Evolutionary conservation across 2,329 filamentous ascomycete species (phyloP).

Genomic region (Emericellopsis atlantica): DNA sequence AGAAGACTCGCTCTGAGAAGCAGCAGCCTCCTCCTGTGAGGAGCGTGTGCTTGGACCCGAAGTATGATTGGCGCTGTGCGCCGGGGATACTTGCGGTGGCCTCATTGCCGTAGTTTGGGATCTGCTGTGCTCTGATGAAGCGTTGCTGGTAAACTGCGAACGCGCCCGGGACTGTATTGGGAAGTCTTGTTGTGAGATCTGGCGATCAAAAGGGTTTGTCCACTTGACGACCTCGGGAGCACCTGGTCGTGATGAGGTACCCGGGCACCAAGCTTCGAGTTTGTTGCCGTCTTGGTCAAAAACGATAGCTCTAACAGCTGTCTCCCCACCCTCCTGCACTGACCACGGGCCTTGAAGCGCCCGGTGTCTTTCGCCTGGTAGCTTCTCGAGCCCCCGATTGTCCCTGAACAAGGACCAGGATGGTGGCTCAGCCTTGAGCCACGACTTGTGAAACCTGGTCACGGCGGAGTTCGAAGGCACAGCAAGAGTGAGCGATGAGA

Average conservation of each 20-base stretch:
- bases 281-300: slow-evolving; percentile 75
- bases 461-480: slow-evolving; percentile 55
- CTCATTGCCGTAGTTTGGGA: background rate
- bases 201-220: slow-evolving; percentile 20
- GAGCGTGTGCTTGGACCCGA: background rate
- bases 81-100: no score
- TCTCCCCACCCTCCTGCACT: slow-evolving; percentile 11
- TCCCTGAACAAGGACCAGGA: slow-evolving; percentile 17
- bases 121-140: background rate
- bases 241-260: slow-evolving; percentile 4
- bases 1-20: slow-evolving; percentile 8
- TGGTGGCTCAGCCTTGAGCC: slow-evolving; percentile 46
- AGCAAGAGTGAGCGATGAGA: slow-evolving; percentile 49
- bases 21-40: background rate
- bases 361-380: slow-evolving; percentile 1
- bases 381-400: slow-evolving; percentile 1
- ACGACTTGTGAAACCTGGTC: slow-evolving; percentile 58
- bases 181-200: background rate
- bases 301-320: slow-evolving; percentile 36
- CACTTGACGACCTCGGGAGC: slow-evolving; percentile 29
- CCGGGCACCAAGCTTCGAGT: slow-evolving; percentile 59
- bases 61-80: background rate
- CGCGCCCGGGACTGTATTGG: background rate
- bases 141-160: background rate
- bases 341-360: slow-evolving; percentile 14